phyloP scores from a whole-genome alignment of 768 basidiomycete genomes.

The Saitozyma sp. region DNA sequence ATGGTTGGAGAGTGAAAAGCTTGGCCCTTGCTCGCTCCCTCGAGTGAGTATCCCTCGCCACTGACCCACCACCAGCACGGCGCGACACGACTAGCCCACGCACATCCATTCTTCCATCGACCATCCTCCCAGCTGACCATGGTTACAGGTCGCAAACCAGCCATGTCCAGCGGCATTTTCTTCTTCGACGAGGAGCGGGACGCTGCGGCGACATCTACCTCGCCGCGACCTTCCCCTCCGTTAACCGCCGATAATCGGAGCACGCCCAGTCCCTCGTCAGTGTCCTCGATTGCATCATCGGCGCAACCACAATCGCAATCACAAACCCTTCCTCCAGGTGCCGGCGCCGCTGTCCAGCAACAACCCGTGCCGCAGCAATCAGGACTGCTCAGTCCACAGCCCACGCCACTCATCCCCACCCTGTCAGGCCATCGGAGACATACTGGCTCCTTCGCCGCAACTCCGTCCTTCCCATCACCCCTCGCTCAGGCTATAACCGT shows the following conservation, averaged over 20 bases:
- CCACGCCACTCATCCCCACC: constrained; percentile 16
- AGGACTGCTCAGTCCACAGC: constrained; percentile 19
- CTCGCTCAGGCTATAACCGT: constrained; percentile 44
- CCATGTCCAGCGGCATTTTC: constrained; percentile 38
- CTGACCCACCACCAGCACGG: too few species aligned
- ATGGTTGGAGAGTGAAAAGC: too few species aligned
- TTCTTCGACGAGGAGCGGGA: constrained; percentile 41
- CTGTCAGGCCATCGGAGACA: constrained; percentile 22
- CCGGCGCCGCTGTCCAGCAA: too few species aligned
- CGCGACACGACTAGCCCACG: too few species aligned
- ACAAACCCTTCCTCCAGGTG: too few species aligned
- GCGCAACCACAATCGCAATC: not conserved
- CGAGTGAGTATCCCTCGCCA: too few species aligned
- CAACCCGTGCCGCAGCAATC: not conserved
- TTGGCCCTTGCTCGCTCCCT: too few species aligned
- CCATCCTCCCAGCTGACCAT: too few species aligned
- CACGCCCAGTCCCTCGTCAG: not conserved
- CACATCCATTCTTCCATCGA: too few species aligned
- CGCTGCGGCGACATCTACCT: constrained; percentile 13
- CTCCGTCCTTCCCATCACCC: constrained; percentile 44
- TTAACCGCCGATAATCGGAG: not conserved
- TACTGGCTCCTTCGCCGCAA: constrained; percentile 35
- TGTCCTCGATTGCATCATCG: not conserved
- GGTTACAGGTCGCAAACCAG: too few species aligned
- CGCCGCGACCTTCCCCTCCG: constrained; percentile 19